Base-by-base conservation (phyloP, 1,284 basidiomycete genomes). In the Prillingera fragicola region DNA sequence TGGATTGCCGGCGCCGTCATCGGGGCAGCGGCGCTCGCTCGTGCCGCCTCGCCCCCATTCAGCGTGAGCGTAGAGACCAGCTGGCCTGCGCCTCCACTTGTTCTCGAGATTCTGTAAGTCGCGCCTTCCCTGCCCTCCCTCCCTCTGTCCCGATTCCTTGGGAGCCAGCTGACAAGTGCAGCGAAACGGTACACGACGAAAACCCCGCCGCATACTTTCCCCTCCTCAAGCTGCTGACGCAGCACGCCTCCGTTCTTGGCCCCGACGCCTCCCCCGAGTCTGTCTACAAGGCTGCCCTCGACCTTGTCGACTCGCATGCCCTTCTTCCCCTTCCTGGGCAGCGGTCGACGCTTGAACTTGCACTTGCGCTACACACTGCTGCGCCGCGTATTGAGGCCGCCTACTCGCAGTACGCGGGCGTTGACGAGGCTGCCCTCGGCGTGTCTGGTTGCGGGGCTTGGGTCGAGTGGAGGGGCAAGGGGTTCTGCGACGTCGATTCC, bases 381-480 rank as follows among this genome's bases (percentile, higher is more conserved):
- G 61, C 60, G 5, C 67, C 63, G 13, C 60, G 55, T 35, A 65
- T 72, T 17, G 61, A 64, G 38, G 70, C 63, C 2, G 60, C 57
- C 32, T 71, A 64, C 45, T 56, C 48, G 13, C 65, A 54, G 43
- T 71, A 66, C 42, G 53, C 60, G 19, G 38, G 48, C 13, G 67
- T 79, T 2, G 77, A 85, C 52, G 72, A 79, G 40, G 71, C 75
- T 19, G 74, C 76, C 1, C 65, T 87, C 8, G 68, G 80, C 26
- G 67, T 71, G 10, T 62, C 15, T 3, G 65, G 67, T 0, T 91
- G 89, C 60, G 80, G 76, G 1, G 83, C 83, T 15, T 94, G 88
- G 89, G 82, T 92, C 4, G 85, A 91, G 49, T 91, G 87, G 84
- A 83, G 84, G 56, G 86, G 87, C 0, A 72, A 80, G 46, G 76